A percentile compares a stretch with the other conserved stretches of the same genome.
Evolutionary conservation across 2,329 filamentous ascomycete genomes (phyloP).

Genomic region (Cladosporium halotolerans): DNA sequence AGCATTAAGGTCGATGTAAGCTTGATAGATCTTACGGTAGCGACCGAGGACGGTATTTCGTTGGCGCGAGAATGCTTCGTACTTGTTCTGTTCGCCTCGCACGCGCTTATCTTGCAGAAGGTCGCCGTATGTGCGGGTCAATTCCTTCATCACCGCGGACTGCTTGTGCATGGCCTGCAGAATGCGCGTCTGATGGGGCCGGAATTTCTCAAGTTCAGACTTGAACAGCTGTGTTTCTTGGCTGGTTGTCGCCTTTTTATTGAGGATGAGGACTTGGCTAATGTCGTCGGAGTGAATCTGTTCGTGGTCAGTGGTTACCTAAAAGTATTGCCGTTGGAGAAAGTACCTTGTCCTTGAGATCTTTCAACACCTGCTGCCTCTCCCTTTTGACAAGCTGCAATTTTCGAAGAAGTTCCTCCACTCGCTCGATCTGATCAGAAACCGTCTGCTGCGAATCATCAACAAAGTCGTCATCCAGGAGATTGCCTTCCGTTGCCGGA

Average conservation of each 20-base stretch:
- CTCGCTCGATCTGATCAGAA: slow-evolving; percentile 77
- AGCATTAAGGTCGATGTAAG: slow-evolving; percentile 81
- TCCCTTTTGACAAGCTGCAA: slow-evolving; percentile 89
- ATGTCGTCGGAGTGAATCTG: slow-evolving; percentile 96
- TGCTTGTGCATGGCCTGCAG: slow-evolving; percentile 95
- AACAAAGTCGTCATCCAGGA: slow-evolving; percentile 87
- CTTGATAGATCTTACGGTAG: slow-evolving; percentile 87
- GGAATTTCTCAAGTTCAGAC: slow-evolving; percentile 94
- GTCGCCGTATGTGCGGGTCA: slow-evolving; percentile 79
- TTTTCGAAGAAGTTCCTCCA: slow-evolving; percentile 87
- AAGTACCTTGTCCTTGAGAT: slow-evolving; percentile 90
- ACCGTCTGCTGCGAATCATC: slow-evolving; percentile 75
- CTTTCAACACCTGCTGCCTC: slow-evolving; percentile 84
- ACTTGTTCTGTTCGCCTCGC: slow-evolving; percentile 88
- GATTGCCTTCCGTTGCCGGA: slow-evolving; percentile 59
- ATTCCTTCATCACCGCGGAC: slow-evolving; percentile 85
- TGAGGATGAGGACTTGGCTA: slow-evolving; percentile 91
- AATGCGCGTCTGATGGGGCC: slow-evolving; percentile 83
- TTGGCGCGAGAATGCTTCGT: slow-evolving; percentile 80
- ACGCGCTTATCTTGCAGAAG: slow-evolving; percentile 92
- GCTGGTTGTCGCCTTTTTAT: slow-evolving; percentile 92
- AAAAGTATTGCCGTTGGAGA: slow-evolving; percentile 10
- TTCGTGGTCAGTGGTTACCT: neutral
- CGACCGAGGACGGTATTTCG: slow-evolving; percentile 72
- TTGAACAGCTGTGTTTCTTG: slow-evolving; percentile 91